These are phyloP conservation scores for Pythium folliculosum DNA, from an alignment of 352 stramenopile genomes.

Conservation along the genomic window DNA sequence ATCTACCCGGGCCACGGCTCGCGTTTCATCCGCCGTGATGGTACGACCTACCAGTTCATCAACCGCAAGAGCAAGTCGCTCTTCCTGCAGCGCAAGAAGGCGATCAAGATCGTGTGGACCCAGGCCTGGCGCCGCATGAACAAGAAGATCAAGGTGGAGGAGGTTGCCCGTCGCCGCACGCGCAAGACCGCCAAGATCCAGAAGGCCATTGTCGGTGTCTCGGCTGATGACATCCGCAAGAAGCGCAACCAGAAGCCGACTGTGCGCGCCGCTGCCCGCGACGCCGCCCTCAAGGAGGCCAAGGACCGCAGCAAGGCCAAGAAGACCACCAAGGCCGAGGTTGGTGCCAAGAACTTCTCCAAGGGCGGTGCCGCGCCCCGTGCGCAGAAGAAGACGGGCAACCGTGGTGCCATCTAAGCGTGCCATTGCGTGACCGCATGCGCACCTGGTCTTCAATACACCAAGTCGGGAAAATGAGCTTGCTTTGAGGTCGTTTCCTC, in stretches of 20 bases:
- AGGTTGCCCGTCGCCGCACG: conserved; percentile 78
- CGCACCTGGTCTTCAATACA: conserved; percentile 24
- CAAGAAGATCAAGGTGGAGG: conserved; percentile 98
- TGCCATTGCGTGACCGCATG: conserved; percentile 4
- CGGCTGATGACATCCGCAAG: conserved; percentile 98
- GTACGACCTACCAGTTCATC: conserved; percentile 94
- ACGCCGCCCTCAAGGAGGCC: conserved; percentile 92
- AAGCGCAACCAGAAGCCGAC: conserved; percentile 97
- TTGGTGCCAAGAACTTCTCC: conserved; percentile 51
- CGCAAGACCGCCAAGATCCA: conserved; percentile 97
- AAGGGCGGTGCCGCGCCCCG: conserved; percentile 70
- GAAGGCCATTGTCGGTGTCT: conserved; percentile 96
- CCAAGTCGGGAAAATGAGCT: conserved; percentile 29
- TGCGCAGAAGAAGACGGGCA: conserved; percentile 88
- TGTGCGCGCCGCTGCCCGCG: conserved; percentile 88
- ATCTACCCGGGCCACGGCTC: conserved; percentile 99
- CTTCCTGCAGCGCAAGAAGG: conserved; percentile 99
- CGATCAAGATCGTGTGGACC: conserved; percentile 99
- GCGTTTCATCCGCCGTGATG: conserved; percentile 98
- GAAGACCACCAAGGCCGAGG: conserved; percentile 71
- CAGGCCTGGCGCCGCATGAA: conserved; percentile 97
- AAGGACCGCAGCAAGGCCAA: conserved; percentile 90
- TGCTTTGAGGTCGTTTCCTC: conserved; percentile 24
- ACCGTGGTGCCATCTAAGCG: conserved; percentile 87
- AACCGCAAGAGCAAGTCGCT: conserved; percentile 98